These are phyloP conservation scores for Syzygium oleosum DNA, from an alignment of 345 rosid genomes.

Conservation along the genomic window DNA sequence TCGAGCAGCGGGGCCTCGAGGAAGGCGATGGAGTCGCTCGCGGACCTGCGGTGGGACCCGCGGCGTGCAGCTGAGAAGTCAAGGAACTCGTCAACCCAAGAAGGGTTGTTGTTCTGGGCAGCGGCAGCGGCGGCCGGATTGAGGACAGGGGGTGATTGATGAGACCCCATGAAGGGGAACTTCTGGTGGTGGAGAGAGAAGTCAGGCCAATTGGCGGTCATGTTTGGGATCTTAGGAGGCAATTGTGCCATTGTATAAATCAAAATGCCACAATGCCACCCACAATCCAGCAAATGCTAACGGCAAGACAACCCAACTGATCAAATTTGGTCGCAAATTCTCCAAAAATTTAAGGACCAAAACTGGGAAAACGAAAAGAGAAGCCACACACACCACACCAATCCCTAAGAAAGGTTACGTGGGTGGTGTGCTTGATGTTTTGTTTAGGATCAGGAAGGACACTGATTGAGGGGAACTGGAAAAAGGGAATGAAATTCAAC, in stretches of 20 bases:
- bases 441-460: background rate
- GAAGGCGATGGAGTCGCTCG: conserved; percentile 70
- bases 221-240: conserved; percentile 88
- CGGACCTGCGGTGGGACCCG: conserved; percentile 62
- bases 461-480: background rate
- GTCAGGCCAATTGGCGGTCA: conserved; percentile 68
- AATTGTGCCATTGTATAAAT: conserved; percentile 53
- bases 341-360: background rate
- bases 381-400: background rate
- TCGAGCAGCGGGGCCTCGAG: conserved; percentile 31
- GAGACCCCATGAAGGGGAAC: conserved; percentile 15
- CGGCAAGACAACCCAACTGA: background rate
- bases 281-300: background rate
- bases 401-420: background rate
- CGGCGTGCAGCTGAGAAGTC: conserved; percentile 68
- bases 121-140: background rate
- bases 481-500: background rate
- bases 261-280: background rate
- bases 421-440: background rate
- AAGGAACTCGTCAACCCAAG: conserved; percentile 81
- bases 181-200: conserved; percentile 28
- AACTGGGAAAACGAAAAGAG: background rate
- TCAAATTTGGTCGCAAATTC: background rate
- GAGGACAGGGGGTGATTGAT: background rate
- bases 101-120: conserved; percentile 34